Evolutionary conservation across 78 protist species (phyloP), one percentile per base, ranked within the genome.

Genomic region (Dictyostelium brefeldianum): DNA sequence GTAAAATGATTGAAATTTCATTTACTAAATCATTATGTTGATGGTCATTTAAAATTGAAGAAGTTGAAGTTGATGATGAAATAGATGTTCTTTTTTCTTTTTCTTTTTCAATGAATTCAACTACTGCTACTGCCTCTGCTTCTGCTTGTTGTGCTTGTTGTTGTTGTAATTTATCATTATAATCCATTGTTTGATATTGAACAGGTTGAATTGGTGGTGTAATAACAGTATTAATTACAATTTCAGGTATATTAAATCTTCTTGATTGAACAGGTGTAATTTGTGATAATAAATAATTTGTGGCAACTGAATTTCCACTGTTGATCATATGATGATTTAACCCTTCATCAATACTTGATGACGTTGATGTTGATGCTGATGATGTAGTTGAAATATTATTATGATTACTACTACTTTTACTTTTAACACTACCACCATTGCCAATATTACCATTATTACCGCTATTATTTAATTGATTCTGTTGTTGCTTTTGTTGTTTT

Each of bases 31-130:
- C 54, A 10, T 70, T 50, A 22, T 59, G 11, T 59, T 59, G 41
- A 7, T 7, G 8, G 7, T 56, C 65, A 56, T 56, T 56, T 56
- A 56, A 20, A 0, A 56, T 20, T 18, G 65, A 56, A 18, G 65
- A 56, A 5, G 78, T 70, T 62, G 71, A 62, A n/a, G 78, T 70
- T 70, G 78, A 41, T 12, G 78, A 70, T 31, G 78, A 70, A 0
- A 41, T 41, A 36, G 78, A 62, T 25, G 12, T 62, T 62, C 29
- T 62, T 9, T 56, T 56, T 10, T 56, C 65, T 25, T 56, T 56
- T 56, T 56, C 65, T 20, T 36, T 36, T 36, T 36, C 43, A 36
- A 36, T 36, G 2, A 56, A 56, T 56, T 56, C 27, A 5, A 20
- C 65, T 56, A 20, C 65, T 20, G 6, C 65, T 56, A 20, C 65